Evolutionary conservation across 139 green algal genomes (phyloP).

Genomic region (Zygnema circumcarinatum): DNA sequence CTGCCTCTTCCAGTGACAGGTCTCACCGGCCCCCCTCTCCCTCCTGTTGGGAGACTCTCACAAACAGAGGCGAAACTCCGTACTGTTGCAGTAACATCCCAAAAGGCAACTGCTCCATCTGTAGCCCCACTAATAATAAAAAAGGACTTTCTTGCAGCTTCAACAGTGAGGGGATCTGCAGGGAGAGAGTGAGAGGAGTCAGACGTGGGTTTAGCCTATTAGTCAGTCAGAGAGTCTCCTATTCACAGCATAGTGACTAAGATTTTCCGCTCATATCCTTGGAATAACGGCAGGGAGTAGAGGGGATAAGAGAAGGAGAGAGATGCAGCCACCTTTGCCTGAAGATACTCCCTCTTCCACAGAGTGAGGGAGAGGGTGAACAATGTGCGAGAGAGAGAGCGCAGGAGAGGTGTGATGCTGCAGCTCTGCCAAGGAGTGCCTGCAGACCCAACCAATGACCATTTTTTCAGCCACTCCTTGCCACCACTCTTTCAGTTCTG

Average conservation of each 20-base stretch:
- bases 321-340: background rate
- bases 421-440: background rate
- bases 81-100: conserved; percentile 42
- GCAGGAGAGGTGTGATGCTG: conserved; percentile 17
- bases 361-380: background rate
- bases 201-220: too few species aligned
- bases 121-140: conserved; percentile 41
- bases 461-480: too few species aligned
- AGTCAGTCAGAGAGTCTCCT: too few species aligned
- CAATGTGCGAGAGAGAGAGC: conserved; percentile 32
- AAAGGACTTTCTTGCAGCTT: too few species aligned
- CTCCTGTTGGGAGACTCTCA: background rate
- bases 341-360: too few species aligned
- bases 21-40: background rate
- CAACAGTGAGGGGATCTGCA: too few species aligned
- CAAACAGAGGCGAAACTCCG: background rate
- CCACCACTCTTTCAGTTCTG: too few species aligned
- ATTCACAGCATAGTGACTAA: too few species aligned
- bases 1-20: conserved; percentile 25
- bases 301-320: background rate
- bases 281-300: background rate
- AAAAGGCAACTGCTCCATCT: conserved; percentile 32
- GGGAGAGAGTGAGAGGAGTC: too few species aligned
- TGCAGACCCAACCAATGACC: background rate
- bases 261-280: too few species aligned